Conservation (phyloP, 2,329 filamentous ascomycete genomes). For the Capronia coronata region DNA sequence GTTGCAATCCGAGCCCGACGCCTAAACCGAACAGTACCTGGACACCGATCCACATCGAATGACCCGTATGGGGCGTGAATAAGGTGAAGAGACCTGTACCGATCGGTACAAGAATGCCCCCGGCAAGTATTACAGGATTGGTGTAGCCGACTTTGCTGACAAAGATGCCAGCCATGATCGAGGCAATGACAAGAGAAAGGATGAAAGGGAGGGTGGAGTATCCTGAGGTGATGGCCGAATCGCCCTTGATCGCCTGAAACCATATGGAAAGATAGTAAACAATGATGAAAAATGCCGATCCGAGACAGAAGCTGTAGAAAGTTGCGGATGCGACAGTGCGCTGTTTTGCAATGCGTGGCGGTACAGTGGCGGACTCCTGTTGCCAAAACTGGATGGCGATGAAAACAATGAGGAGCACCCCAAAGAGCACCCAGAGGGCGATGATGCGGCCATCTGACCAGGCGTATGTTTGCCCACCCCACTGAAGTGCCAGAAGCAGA, state of each 20-base stretch:
- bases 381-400: conserved; percentile 35
- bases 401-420: conserved; percentile 44
- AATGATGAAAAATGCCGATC: neutral
- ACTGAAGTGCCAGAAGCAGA: conserved; percentile 42
- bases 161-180: conserved; percentile 14
- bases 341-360: conserved; percentile 34
- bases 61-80: neutral
- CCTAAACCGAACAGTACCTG: conserved; percentile 32
- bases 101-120: conserved; percentile 25
- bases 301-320: neutral
- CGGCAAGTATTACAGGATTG: conserved; percentile 32
- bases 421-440: conserved; percentile 32
- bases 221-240: conserved; percentile 27
- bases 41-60: conserved; percentile 30
- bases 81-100: conserved; percentile 28
- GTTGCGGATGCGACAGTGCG: conserved; percentile 32
- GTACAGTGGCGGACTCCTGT: conserved; percentile 36
- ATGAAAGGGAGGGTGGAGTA: conserved; percentile 14
- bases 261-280: neutral
- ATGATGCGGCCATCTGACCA: conserved; percentile 33
- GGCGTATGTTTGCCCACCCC: conserved; percentile 29
- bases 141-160: conserved; percentile 31
- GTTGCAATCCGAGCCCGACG: conserved; percentile 26
- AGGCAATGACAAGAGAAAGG: conserved; percentile 12
- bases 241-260: conserved; percentile 24